Conservation (phyloP, 306 rosid species). For the Inga leiocalycina region DNA sequence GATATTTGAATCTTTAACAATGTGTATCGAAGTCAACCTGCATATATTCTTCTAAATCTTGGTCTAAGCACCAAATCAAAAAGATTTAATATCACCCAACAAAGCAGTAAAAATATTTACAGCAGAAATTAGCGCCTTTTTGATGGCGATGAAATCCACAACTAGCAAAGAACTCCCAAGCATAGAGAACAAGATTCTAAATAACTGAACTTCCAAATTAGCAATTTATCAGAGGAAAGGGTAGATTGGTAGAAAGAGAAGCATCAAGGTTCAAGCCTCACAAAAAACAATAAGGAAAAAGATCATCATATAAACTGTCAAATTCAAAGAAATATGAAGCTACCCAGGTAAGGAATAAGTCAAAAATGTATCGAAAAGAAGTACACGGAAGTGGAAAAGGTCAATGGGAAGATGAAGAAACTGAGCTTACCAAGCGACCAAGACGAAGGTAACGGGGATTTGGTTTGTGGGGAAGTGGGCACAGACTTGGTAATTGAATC, state of each 20-base stretch:
- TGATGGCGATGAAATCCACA: slow-evolving; percentile 1
- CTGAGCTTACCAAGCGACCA: slow-evolving; percentile 43
- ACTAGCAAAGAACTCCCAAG: slow-evolving; percentile 15
- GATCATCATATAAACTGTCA: slow-evolving; percentile 22
- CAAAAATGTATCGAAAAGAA: slow-evolving; percentile 8
- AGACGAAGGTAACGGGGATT: background rate
- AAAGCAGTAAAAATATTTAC: background rate
- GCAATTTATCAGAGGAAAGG: slow-evolving; percentile 7
- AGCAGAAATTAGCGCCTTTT: background rate
- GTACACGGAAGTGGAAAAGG: slow-evolving; percentile 19
- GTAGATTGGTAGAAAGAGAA: slow-evolving; percentile 5
- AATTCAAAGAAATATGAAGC: slow-evolving; percentile 25
- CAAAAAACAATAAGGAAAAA: background rate
- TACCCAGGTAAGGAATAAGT: slow-evolving; percentile 35
- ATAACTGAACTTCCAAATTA: slow-evolving; percentile 23
- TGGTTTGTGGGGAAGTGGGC: slow-evolving; percentile 18
- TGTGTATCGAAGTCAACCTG: slow-evolving; percentile 60
- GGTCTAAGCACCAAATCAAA: slow-evolving; percentile 27
- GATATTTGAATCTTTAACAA: slow-evolving; percentile 37
- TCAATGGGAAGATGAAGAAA: slow-evolving; percentile 14
- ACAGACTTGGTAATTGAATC: slow-evolving; percentile 9
- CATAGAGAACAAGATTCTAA: slow-evolving; percentile 15
- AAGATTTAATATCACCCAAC: slow-evolving; percentile 33
- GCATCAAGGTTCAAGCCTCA: slow-evolving; percentile 25
- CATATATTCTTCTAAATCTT: slow-evolving; percentile 16